These are phyloP conservation scores for Phytophthora foliorum DNA, from an alignment of 352 stramenopile genomes.

Conservation along the genomic window DNA sequence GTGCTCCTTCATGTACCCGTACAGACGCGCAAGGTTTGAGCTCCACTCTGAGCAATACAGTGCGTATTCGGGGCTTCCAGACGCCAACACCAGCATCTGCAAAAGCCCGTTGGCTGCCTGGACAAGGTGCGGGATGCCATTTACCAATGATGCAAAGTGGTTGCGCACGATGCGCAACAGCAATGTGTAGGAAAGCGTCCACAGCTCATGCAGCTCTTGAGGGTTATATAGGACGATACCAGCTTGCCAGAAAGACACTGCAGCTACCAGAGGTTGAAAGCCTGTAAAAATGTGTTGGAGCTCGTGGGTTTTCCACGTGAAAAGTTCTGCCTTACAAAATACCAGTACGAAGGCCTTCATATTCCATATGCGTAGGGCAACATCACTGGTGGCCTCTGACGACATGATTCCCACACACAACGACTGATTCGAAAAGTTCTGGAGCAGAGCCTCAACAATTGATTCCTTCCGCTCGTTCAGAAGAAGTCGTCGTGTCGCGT, in stretches of 20 bases:
- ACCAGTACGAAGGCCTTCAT: conserved; percentile 72
- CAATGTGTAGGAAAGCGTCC: conserved; percentile 82
- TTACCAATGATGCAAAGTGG: conserved; percentile 76
- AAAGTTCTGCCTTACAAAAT: conserved; percentile 84
- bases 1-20: conserved; percentile 90
- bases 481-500: conserved; percentile 49
- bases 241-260: conserved; percentile 41
- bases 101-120: conserved; percentile 75
- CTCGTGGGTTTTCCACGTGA: conserved; percentile 81
- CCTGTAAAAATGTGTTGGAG: conserved; percentile 73
- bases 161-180: conserved; percentile 82
- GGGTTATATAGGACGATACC: conserved; percentile 21
- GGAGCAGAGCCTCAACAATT: conserved; percentile 55
- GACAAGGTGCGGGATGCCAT: conserved; percentile 73
- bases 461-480: conserved; percentile 64
- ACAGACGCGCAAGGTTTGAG: conserved; percentile 87
- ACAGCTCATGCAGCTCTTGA: conserved; percentile 73
- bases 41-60: conserved; percentile 67
- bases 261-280: conserved; percentile 66
- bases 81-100: conserved; percentile 63
- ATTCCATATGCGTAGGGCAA: conserved; percentile 53
- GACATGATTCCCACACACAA: conserved; percentile 9
- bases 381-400: not conserved
- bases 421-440: conserved; percentile 55
- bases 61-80: conserved; percentile 20